A percentile compares a stretch with the other conserved stretches of the same genome.
Evolutionary conservation across 257 asterid genomes (phyloP).

Genomic region (Solanum acaule): DNA sequence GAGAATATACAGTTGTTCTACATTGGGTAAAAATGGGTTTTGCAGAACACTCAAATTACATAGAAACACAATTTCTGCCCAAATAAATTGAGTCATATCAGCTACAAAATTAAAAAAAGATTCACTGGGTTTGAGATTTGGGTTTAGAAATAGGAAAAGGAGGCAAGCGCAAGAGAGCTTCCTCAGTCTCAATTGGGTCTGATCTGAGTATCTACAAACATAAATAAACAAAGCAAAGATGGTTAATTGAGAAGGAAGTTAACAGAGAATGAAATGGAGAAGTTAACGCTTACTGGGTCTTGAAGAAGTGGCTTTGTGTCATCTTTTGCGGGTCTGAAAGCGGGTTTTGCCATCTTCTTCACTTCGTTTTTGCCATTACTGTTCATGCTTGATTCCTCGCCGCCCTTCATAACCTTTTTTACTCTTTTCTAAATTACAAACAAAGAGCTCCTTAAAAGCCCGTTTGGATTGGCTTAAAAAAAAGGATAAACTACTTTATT

Average conservation of each 20-base stretch:
- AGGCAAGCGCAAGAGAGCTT: conserved; percentile 77
- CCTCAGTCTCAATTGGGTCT: conserved; percentile 88
- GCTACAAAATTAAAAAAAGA: background rate
- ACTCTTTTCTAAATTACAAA: background rate
- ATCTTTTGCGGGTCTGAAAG: conserved; percentile 62
- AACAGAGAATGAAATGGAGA: background rate
- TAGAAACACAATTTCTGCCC: background rate
- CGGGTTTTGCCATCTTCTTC: conserved; percentile 31
- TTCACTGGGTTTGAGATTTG: background rate
- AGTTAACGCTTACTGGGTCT: conserved; percentile 47
- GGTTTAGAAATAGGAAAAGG: conserved; percentile 42
- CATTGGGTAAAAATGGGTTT: background rate
- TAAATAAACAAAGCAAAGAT: background rate
- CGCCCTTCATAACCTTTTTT: conserved; percentile 13
- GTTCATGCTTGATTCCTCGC: conserved; percentile 13
- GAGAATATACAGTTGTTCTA: background rate
- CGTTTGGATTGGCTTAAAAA: too few relatives aligned
- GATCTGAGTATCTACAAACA: conserved; percentile 59
- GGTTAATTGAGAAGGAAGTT: background rate
- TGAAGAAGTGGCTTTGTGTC: conserved; percentile 75
- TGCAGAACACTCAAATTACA: background rate
- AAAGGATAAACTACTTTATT: too few relatives aligned
- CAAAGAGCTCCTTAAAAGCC: background rate
- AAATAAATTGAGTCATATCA: background rate
- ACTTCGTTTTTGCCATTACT: conserved; percentile 10